Evolutionary conservation across 1,139 yeast genomes (phyloP).

Genomic region (Scheffersomyces illinoinensis): DNA sequence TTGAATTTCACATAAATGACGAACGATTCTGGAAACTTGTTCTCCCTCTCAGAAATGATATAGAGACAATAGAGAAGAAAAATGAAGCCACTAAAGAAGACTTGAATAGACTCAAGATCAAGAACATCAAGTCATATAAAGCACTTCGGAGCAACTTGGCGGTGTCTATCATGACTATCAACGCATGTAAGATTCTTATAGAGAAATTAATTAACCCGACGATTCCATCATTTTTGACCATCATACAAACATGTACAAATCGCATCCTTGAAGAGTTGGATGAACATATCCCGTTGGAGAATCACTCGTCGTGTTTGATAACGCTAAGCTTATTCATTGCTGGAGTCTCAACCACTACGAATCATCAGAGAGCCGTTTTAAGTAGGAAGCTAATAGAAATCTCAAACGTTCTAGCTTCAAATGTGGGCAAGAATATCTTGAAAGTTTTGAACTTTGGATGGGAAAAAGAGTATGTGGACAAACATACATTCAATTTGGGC

Average conservation of each 20-base stretch:
- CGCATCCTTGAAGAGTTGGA: slow-evolving; percentile 19
- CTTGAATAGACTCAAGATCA: slow-evolving; percentile 5
- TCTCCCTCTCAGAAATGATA: slow-evolving; percentile 7
- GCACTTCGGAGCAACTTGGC: slow-evolving; percentile 14
- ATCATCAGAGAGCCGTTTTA: slow-evolving; percentile 19
- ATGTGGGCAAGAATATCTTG: slow-evolving; percentile 11
- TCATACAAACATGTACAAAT: slow-evolving; percentile 22
- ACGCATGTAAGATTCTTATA: slow-evolving; percentile 11
- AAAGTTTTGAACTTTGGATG: slow-evolving; percentile 9
- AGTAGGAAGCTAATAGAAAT: slow-evolving; percentile 16
- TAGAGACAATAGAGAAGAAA: slow-evolving; percentile 5
- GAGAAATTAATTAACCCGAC: slow-evolving; percentile 24
- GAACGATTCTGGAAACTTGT: slow-evolving; percentile 13
- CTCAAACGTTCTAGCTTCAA: slow-evolving; percentile 7
- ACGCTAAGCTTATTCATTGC: slow-evolving; percentile 24
- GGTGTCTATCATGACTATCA: slow-evolving; percentile 11
- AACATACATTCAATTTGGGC: slow-evolving; percentile 7
- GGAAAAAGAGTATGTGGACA: slow-evolving; percentile 11
- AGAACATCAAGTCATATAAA: slow-evolving; percentile 5
- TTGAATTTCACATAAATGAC: slow-evolving; percentile 5
- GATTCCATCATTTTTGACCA: slow-evolving; percentile 19
- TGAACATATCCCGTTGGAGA: slow-evolving; percentile 10
- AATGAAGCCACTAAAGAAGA: slow-evolving; percentile 9
- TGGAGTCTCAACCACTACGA: slow-evolving; percentile 24
- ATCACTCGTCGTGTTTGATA: slow-evolving; percentile 18